These are phyloP conservation scores for Sclerotinia nivalis DNA, from an alignment of 2,329 filamentous ascomycete genomes.

Conservation along the genomic window DNA sequence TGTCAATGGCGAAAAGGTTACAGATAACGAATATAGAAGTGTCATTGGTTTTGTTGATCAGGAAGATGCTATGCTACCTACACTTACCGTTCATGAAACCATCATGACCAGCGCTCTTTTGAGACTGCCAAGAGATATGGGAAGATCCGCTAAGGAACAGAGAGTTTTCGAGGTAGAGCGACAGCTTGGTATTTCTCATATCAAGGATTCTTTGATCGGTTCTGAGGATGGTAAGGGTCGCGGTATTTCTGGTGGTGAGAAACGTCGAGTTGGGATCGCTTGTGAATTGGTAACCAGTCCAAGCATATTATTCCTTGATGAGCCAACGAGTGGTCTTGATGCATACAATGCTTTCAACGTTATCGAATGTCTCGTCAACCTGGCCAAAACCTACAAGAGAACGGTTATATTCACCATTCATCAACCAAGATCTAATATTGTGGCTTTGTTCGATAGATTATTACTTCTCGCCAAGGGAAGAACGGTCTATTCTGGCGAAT, in stretches of 20 bases:
- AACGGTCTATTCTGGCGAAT: conserved; percentile 91
- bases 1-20: conserved; percentile 89
- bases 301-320: conserved; percentile 94
- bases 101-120: conserved; percentile 92
- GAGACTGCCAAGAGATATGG: conserved; percentile 91
- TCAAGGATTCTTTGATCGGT: conserved; percentile 91
- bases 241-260: conserved; percentile 96
- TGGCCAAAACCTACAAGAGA: conserved; percentile 94
- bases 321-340: conserved; percentile 93
- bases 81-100: conserved; percentile 95
- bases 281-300: conserved; percentile 97
- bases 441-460: conserved; percentile 93
- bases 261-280: conserved; percentile 92
- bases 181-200: conserved; percentile 91
- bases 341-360: conserved; percentile 99
- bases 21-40: conserved; percentile 80
- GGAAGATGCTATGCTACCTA: conserved; percentile 95
- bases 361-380: conserved; percentile 88
- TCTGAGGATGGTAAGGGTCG: conserved; percentile 93
- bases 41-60: conserved; percentile 98
- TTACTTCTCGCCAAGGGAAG: conserved; percentile 85
- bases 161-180: conserved; percentile 90
- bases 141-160: conserved; percentile 81
- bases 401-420: conserved; percentile 99
- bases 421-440: conserved; percentile 96